A percentile compares a stretch with the other conserved stretches of the same genome.
phyloP scores from a whole-genome alignment of 257 asterid species.

The Datura wrightii region DNA sequence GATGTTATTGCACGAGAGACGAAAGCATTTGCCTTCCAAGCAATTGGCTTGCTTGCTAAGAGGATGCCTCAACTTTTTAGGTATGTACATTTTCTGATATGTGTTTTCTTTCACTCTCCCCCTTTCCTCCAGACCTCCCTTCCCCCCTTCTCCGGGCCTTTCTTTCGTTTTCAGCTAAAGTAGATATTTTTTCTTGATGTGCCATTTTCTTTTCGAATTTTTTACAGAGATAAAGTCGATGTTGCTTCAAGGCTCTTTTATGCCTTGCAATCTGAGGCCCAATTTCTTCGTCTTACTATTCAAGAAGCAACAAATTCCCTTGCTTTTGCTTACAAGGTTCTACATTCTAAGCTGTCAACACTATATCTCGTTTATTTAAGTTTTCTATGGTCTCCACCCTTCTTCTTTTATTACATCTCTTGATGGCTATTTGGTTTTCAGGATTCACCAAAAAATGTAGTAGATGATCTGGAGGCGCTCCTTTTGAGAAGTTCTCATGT shows the following conservation, averaged over 20 bases:
- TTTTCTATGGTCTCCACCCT: constrained; percentile 7
- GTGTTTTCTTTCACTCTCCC: constrained; percentile 4
- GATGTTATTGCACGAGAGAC: constrained; percentile 83
- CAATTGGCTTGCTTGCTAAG: constrained; percentile 92
- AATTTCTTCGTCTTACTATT: constrained; percentile 76
- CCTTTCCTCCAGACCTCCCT: neutral
- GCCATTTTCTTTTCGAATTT: constrained; percentile 32
- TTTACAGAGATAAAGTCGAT: constrained; percentile 77
- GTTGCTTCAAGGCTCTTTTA: constrained; percentile 88
- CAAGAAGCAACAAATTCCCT: constrained; percentile 96
- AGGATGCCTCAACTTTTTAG: constrained; percentile 98
- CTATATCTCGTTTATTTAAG: constrained; percentile 24
- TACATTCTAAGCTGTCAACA: constrained; percentile 29
- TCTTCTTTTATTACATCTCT: constrained; percentile 38
- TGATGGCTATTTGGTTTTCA: constrained; percentile 50
- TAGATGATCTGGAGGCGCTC: constrained; percentile 81
- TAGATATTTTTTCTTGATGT: neutral
- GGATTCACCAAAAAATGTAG: constrained; percentile 77
- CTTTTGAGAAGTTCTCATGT: constrained; percentile 75
- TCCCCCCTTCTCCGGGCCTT: neutral
- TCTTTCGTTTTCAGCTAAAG: neutral
- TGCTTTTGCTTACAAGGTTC: constrained; percentile 89
- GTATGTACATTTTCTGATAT: constrained; percentile 42
- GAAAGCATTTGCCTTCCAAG: constrained; percentile 85
- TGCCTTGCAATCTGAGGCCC: constrained; percentile 81